Conservation (phyloP, 768 basidiomycete genomes). For the Trametes cingulata region DNA sequence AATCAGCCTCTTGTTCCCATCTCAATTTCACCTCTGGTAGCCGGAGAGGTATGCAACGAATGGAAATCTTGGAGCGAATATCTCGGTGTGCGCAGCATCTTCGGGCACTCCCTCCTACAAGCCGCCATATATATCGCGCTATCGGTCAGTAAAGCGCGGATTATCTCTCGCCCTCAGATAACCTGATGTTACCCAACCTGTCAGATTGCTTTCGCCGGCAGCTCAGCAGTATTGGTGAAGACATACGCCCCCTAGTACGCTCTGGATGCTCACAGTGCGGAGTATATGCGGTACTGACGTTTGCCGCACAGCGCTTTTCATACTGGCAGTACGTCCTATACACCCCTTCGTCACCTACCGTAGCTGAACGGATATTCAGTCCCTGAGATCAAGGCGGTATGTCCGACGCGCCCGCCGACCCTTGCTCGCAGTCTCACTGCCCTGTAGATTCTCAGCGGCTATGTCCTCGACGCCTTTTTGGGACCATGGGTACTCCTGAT, state of each 20-base stretch:
- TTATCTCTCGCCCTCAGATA: neutral
- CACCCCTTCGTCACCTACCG: neutral
- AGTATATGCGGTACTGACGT: neutral
- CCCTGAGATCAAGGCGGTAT: slow-evolving; percentile 77
- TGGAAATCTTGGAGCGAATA: slow-evolving; percentile 73
- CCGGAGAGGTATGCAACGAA: slow-evolving; percentile 64
- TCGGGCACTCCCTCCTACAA: slow-evolving; percentile 64
- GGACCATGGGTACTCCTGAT: slow-evolving; percentile 84
- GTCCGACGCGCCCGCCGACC: slow-evolving; percentile 22
- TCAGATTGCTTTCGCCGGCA: slow-evolving; percentile 62
- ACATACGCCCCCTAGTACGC: slow-evolving; percentile 72
- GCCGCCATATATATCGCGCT: slow-evolving; percentile 63
- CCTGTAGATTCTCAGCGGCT: slow-evolving; percentile 72
- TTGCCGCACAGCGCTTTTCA: slow-evolving; percentile 59
- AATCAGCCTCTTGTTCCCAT: neutral
- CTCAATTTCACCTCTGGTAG: slow-evolving; percentile 33
- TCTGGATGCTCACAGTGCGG: neutral
- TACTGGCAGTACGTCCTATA: slow-evolving; percentile 66
- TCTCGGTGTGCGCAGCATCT: slow-evolving; percentile 52
- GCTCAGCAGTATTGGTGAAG: slow-evolving; percentile 62
- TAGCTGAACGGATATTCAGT: slow-evolving; percentile 41
- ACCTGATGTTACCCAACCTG: neutral
- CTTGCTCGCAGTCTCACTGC: neutral
- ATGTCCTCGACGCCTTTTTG: slow-evolving; percentile 86
- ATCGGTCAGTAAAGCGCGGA: slow-evolving; percentile 46